Base-by-base conservation (phyloP, 2,329 filamentous ascomycete species). In the Curvularia sp. region DNA sequence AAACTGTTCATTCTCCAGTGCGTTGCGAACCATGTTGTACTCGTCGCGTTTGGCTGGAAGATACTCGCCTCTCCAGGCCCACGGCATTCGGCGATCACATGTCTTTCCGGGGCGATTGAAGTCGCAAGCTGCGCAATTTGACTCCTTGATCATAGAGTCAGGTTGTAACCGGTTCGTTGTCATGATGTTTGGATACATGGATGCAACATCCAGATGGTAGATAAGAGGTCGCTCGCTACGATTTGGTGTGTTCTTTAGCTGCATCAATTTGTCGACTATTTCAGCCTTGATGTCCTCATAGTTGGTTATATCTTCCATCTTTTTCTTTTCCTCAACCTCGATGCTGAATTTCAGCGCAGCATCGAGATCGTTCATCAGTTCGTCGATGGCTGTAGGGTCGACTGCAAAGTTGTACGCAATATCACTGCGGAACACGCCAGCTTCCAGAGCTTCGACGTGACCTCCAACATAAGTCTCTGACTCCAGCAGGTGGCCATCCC, bases 171-270 rank as follows among this genome's bases (percentile, higher is more conserved):
- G 90, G 77, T 99, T 99, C 1, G 95, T 99, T 1, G 96, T 99
- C 96, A 99, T 99, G 76, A 99, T 99, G 78, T 99, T 99, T 9
- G 95, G 95, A 75, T 99, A 99, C 95, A 99, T 99, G 59, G 95
- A 97, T 18, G 95, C 95, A 58, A 99, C 96, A 74, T 99, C 95
- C 80, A 99, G 83, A 83, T 99, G 95, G 79, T 99, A 99, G 65
- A 99, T 99, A 31, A 96, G 85, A 4, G 95, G 95, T 43, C 88
- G 83, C 76, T 99, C 95, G 67, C 83, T 88, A 62, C 95, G 86
- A 69, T 96, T 93, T 0, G 95, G 94, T 0, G 89, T 95, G 51
- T 88, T 84, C 75, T 91, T 96, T 52, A 99, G 82, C 62, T 88
- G 84, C 52, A 85, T 81, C 33, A 99, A 80, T 60, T 85, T 86